Evolutionary conservation across 805 yeast species (phyloP), one percentile per base, ranked within the genome.

Genomic region (Ogataea corticis): DNA sequence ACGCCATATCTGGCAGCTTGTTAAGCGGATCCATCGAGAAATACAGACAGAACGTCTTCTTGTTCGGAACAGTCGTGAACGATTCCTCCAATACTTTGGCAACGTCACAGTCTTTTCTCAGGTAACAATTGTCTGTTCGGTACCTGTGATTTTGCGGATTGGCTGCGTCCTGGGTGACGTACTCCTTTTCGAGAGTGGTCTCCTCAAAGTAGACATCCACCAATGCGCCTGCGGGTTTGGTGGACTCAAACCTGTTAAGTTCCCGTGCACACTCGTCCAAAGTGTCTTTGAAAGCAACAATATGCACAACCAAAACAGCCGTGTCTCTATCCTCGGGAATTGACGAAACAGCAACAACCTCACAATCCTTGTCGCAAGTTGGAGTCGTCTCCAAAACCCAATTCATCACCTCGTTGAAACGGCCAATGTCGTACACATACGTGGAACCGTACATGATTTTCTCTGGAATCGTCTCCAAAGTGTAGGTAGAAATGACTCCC

Each of bases 1-100:
- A 25, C 13, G 45, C 35, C 48, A 45, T 45, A 15, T 45, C 48
- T 29, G 48, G 48, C 3, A 45, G 38, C 29, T 45, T 31, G 19
- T n/a, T 23, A 14, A 45, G 32, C 3, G 48, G 48, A 30, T 45
- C 48, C 48, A 45, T 45, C 11, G 48, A 45, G 37, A 41, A 45
- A 31, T 45, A 45, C 13, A 45, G 32, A 23, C 48, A 45, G 34
- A 45, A 45, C 9, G 48, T 45, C 37, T 45, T 45, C 16, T 35
- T 18, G 18, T 34, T 45, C n/a, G 48, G 48, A 13, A 45, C 35
- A 2, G 41, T 45, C 5, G 41, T 41, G 27, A 45, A 45, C 12
- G 42, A 27, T 25, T 45, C 48, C 30, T 41, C 29, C 18, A 45
- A 15, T 9, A 45, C 41, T 17, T 34, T 29, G 3, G 45, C 37